phyloP scores from a whole-genome alignment of 23 red algal species.

The Agarophyton chilense region DNA sequence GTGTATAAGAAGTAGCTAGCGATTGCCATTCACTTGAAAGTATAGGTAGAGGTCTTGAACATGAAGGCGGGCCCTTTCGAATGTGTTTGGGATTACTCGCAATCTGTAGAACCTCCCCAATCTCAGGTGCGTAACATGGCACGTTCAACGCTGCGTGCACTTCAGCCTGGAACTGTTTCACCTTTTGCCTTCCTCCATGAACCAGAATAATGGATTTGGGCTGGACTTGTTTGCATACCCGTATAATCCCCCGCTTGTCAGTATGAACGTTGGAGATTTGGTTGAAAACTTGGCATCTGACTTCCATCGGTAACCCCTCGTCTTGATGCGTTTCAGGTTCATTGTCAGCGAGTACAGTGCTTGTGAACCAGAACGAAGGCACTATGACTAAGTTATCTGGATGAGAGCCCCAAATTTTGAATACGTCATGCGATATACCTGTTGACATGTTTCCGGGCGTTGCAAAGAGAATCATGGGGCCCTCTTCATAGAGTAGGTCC shows the following conservation, averaged over 20 bases:
- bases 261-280: conserved; percentile 46
- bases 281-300: conserved; percentile 60
- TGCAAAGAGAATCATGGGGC: conserved; percentile 71
- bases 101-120: conserved; percentile 30
- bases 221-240: conserved; percentile 35
- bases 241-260: conserved; percentile 65
- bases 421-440: conserved; percentile 75
- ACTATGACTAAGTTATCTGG: conserved; percentile 60
- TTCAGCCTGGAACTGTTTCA: conserved; percentile 47
- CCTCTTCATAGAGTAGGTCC: conserved; percentile 31
- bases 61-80: background rate
- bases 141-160: background rate
- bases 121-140: conserved; percentile 44
- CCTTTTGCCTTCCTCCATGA: conserved; percentile 57
- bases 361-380: conserved; percentile 48
- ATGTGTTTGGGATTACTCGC: background rate
- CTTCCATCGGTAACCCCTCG: background rate
- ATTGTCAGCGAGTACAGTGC: background rate
- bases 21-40: conserved; percentile 17
- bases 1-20: background rate
- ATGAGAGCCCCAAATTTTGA: conserved; percentile 31
- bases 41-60: background rate
- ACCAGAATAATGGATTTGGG: conserved; percentile 58
- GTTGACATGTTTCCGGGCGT: conserved; percentile 66
- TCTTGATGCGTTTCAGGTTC: background rate